Evolutionary conservation across 202 grass and related monocot species (phyloP), one percentile per base, ranked within the genome.

Genomic region (Schoenoplectus triqueter): DNA sequence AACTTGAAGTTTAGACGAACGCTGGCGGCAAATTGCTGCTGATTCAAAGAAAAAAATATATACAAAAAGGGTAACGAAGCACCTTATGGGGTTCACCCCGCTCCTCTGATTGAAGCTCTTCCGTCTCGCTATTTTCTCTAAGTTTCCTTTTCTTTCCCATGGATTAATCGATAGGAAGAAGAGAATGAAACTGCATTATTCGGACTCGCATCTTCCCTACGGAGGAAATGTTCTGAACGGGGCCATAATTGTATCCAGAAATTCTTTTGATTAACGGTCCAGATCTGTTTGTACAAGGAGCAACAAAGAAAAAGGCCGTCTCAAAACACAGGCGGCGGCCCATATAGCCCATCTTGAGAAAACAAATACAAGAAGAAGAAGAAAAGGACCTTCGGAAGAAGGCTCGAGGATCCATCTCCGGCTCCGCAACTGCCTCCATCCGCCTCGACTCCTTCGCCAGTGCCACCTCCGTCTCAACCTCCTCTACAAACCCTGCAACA

Each of bases 391-490:
- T 31, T 31, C 31, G 31, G 31, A 31, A 31, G 31, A 31, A 31
- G 31, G 31, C 31, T 42, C 31, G 57, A 69, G 5, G 73, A 39
- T 50, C 54, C 68, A 65, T 72, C 66, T 61, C 45, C 59, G 19
- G 41, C 64, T 46, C 80, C 81, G 57, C 76, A 70, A 48, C 80
- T 19, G 4, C n/a, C 86, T 66, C 73, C 49, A 51, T 84, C 84
- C 81, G 60, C 89, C 62, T 57, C 88, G 6, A 60, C 86, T n/a
- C 74, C 85, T 42, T 21, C 66, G 47, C 48, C 81, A 11, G 6
- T 10, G 46, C 48, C 21, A 3, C 47, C 8, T 22, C 70, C 18
- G n/a, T 46, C 5, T 8, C 79, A 47, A 66, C 55, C 64, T 66
- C 70, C 56, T 50, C 66, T 73, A 78, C 50, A 85, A 17, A 69